phyloP scores from a whole-genome alignment of 495 filamentous ascomycete genomes.

The Penicillium subrubescens region DNA sequence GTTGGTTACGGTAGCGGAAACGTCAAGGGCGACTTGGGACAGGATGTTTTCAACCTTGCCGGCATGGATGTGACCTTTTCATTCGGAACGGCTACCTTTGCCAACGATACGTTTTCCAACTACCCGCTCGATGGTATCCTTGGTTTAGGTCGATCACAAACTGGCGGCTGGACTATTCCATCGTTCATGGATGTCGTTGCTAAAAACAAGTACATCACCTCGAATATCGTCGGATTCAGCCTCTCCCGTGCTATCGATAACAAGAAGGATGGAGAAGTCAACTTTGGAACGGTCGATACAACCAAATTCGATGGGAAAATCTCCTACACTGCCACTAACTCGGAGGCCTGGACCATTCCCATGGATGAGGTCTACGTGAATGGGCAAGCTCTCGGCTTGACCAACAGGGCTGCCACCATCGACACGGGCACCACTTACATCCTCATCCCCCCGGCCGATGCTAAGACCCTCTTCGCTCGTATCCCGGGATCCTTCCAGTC shows the following conservation, averaged over 20 bases:
- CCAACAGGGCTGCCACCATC: conserved; percentile 62
- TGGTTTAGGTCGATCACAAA: conserved; percentile 62
- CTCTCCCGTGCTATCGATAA: conserved; percentile 65
- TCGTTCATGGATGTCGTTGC: conserved; percentile 65
- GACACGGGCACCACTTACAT: conserved; percentile 82
- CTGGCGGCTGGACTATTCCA: conserved; percentile 46
- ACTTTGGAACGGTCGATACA: conserved; percentile 70
- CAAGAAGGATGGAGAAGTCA: conserved; percentile 70
- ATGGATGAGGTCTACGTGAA: conserved; percentile 63
- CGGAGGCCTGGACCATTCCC: conserved; percentile 65
- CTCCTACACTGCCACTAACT: conserved; percentile 56
- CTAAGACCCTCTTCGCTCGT: conserved; percentile 61
- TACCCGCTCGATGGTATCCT: conserved; percentile 90
- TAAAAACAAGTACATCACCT: conserved; percentile 55
- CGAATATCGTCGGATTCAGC: conserved; percentile 69
- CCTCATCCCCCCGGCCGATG: conserved; percentile 67
- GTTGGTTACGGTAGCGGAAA: conserved; percentile 74
- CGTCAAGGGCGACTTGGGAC: conserved; percentile 62
- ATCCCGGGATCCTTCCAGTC: conserved; percentile 59
- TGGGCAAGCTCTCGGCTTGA: conserved; percentile 53
- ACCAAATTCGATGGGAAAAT: conserved; percentile 67
- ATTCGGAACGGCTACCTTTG: conserved; percentile 69
- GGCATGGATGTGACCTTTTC: conserved; percentile 59
- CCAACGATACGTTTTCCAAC: conserved; percentile 66
- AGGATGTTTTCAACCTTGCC: conserved; percentile 66